A percentile compares a stretch with the other conserved stretches of the same genome.
Evolutionary conservation across 2,329 filamentous ascomycete species (phyloP).

Genomic region (Claviceps pazoutovae): DNA sequence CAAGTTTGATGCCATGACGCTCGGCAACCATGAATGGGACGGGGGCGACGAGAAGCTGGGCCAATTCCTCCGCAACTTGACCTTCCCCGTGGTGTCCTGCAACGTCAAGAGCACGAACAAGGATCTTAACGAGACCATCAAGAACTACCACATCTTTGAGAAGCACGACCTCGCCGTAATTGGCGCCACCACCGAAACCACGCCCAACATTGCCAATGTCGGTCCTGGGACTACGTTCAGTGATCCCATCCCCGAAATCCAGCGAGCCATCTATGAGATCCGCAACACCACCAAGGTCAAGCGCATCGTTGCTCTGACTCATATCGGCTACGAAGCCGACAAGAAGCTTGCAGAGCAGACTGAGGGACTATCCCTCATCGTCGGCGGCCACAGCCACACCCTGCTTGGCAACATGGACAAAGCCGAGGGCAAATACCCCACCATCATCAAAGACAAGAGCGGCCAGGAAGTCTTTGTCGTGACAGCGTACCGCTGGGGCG

Average conservation of each 20-base stretch:
- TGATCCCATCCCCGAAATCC: slow-evolving; percentile 42
- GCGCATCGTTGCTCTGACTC: slow-evolving; percentile 51
- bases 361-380: slow-evolving; percentile 52
- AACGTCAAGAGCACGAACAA: slow-evolving; percentile 48
- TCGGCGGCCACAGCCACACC: slow-evolving; percentile 48
- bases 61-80: slow-evolving; percentile 47
- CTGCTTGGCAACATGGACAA: slow-evolving; percentile 45
- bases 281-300: slow-evolving; percentile 46
- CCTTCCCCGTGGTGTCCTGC: slow-evolving; percentile 49
- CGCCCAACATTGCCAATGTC: slow-evolving; percentile 41
- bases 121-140: slow-evolving; percentile 46
- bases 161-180: slow-evolving; percentile 48
- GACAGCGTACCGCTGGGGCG: slow-evolving; percentile 53
- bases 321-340: slow-evolving; percentile 53
- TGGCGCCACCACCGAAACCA: slow-evolving; percentile 32
- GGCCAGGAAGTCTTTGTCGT: slow-evolving; percentile 57
- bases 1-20: slow-evolving; percentile 53
- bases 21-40: slow-evolving; percentile 56
- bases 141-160: slow-evolving; percentile 51
- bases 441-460: slow-evolving; percentile 44
- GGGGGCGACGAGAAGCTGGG: slow-evolving; percentile 49
- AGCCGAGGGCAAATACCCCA: slow-evolving; percentile 48
- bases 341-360: slow-evolving; percentile 45
- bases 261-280: slow-evolving; percentile 48
- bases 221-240: slow-evolving; percentile 44